phyloP scores from a whole-genome alignment of 306 rosid species.

The Prunus mume region DNA sequence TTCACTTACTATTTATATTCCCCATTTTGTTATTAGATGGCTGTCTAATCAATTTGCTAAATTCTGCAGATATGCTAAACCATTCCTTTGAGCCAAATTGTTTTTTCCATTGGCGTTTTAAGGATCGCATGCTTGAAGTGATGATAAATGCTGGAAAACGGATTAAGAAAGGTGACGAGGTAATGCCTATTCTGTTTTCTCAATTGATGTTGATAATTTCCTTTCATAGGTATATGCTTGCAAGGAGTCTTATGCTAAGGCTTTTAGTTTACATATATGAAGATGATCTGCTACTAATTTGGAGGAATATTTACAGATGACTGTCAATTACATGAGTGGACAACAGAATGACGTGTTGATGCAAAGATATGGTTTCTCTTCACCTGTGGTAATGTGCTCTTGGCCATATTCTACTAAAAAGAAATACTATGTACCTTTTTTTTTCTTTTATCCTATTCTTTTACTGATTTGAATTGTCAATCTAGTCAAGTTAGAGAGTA shows the following conservation, averaged over 20 bases:
- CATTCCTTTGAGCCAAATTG: slow-evolving; percentile 95
- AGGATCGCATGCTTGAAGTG: slow-evolving; percentile 97
- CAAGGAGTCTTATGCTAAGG: neutral
- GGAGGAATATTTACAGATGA: slow-evolving; percentile 60
- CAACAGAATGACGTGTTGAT: slow-evolving; percentile 61
- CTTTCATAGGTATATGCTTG: neutral
- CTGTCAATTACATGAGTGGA: slow-evolving; percentile 65
- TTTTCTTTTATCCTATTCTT: slow-evolving; percentile 14
- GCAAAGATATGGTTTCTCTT: slow-evolving; percentile 94
- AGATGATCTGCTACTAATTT: slow-evolving; percentile 37
- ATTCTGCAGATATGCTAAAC: slow-evolving; percentile 83
- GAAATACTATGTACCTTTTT: neutral
- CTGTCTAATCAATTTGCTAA: slow-evolving; percentile 21
- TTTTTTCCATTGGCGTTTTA: slow-evolving; percentile 95
- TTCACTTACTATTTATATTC: neutral
- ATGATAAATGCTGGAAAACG: slow-evolving; percentile 91
- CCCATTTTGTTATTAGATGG: slow-evolving; percentile 2
- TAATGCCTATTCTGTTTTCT: slow-evolving; percentile 32
- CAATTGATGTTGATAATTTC: slow-evolving; percentile 17
- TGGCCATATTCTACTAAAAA: slow-evolving; percentile 5
- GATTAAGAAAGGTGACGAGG: slow-evolving; percentile 89
- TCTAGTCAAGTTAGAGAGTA: neutral
- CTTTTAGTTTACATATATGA: neutral
- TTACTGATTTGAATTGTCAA: neutral
- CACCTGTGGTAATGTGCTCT: slow-evolving; percentile 66